Conservation (phyloP, 768 basidiomycete genomes). For the Naganishia antarctica region DNA sequence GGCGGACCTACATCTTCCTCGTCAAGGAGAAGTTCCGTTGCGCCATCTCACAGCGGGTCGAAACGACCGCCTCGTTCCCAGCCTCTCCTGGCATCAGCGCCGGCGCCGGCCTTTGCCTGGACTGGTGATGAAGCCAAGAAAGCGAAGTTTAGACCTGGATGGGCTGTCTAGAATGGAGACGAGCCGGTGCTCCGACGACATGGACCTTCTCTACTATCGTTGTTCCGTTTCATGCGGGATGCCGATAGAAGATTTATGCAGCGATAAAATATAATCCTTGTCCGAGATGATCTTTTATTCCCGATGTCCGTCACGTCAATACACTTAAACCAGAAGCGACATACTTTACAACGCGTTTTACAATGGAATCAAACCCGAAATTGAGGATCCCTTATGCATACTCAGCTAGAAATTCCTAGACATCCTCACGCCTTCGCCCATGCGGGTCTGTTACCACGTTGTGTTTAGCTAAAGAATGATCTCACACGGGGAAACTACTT, state of each 20-base stretch:
- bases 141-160: constrained; percentile 17
- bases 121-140: background rate
- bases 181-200: background rate
- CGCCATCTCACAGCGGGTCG: background rate
- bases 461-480: background rate
- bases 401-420: no score
- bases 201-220: background rate
- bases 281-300: no score
- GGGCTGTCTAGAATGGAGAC: background rate
- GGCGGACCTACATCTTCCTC: background rate
- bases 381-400: no score
- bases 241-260: no score
- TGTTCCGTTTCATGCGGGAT: no score
- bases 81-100: background rate
- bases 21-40: background rate
- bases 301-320: no score
- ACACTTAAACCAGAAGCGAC: no score
- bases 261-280: no score
- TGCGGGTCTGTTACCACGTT: constrained; percentile 35
- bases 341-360: no score
- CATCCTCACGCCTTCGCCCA: constrained; percentile 40
- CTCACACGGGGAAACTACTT: background rate
- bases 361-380: no score
- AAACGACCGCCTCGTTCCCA: background rate
- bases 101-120: background rate